Evolutionary conservation across 2,329 filamentous ascomycete species (phyloP).

Genomic region (Ascochyta lentis): DNA sequence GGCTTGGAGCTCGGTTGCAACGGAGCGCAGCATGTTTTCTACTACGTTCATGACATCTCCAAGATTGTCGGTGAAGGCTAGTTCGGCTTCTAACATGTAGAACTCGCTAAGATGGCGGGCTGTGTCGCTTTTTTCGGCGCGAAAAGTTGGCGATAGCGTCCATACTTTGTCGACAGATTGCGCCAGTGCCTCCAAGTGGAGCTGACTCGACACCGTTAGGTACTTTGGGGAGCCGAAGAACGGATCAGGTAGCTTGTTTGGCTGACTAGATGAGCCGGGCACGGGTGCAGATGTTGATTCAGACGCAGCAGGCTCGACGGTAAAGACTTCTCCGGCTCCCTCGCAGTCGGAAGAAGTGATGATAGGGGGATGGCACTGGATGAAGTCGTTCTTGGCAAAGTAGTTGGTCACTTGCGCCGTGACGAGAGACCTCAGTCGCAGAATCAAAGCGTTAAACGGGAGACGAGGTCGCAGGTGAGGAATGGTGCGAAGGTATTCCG

Average conservation of each 20-base stretch:
- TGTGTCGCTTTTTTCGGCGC: slow-evolving; percentile 84
- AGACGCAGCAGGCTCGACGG: slow-evolving; percentile 55
- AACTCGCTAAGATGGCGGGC: slow-evolving; percentile 95
- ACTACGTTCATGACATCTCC: slow-evolving; percentile 77
- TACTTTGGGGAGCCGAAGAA: slow-evolving; percentile 94
- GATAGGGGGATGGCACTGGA: slow-evolving; percentile 89
- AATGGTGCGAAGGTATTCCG: slow-evolving; percentile 85
- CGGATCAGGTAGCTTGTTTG: slow-evolving; percentile 41
- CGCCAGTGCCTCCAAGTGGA: slow-evolving; percentile 91
- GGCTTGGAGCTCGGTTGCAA: slow-evolving; percentile 58
- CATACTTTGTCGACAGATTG: slow-evolving; percentile 90
- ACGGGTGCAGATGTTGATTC: slow-evolving; percentile 2
- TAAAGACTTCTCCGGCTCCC: slow-evolving; percentile 93
- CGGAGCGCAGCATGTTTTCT: slow-evolving; percentile 74
- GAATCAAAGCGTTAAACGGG: slow-evolving; percentile 78
- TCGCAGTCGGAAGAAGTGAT: slow-evolving; percentile 98
- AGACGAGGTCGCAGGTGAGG: slow-evolving; percentile 86
- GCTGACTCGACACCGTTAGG: slow-evolving; percentile 90
- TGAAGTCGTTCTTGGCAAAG: slow-evolving; percentile 73
- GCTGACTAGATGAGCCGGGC: slow-evolving; percentile 37
- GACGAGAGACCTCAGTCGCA: slow-evolving; percentile 82
- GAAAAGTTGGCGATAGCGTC: slow-evolving; percentile 91
- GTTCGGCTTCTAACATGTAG: slow-evolving; percentile 96
- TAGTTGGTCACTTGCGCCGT: slow-evolving; percentile 76
- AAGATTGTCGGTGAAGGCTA: slow-evolving; percentile 77